Evolutionary conservation across 164 flowering plant species (phyloP).

Genomic region (Stephania japonica): DNA sequence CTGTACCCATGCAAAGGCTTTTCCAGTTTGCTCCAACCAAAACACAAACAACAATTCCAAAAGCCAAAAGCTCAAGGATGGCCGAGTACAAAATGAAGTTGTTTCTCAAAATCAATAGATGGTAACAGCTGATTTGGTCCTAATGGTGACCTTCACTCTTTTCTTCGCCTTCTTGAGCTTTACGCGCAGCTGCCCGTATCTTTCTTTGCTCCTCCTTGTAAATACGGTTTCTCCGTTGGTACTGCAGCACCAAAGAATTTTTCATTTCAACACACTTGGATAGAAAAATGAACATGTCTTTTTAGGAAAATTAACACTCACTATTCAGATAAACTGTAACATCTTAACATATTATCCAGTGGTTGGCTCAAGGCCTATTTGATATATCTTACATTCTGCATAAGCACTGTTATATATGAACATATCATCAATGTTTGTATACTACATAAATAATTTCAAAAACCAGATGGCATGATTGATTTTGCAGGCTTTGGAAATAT

Average conservation of each 20-base stretch:
- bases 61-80: constrained; percentile 2
- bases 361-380: no score
- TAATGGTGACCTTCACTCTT: constrained; percentile 17
- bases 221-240: constrained; percentile 75
- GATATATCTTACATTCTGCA: no score
- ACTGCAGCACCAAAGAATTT: constrained; percentile 36
- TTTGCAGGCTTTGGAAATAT: background rate
- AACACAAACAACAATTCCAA: background rate
- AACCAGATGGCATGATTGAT: background rate
- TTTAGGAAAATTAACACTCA: background rate
- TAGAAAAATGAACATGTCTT: background rate
- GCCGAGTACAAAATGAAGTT: constrained; percentile 1
- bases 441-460: background rate
- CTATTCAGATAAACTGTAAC: no score
- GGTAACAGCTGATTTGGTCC: constrained; percentile 2
- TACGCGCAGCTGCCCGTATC: constrained; percentile 73
- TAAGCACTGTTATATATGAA: no score
- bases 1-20: background rate
- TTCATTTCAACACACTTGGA: no score
- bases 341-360: no score
- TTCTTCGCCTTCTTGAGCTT: constrained; percentile 54
- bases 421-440: no score
- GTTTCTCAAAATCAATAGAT: background rate
- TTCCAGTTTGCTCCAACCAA: background rate
- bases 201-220: constrained; percentile 97